phyloP scores from a whole-genome alignment of 2,329 filamentous ascomycete species.

The Diplodia scrobiculata region DNA sequence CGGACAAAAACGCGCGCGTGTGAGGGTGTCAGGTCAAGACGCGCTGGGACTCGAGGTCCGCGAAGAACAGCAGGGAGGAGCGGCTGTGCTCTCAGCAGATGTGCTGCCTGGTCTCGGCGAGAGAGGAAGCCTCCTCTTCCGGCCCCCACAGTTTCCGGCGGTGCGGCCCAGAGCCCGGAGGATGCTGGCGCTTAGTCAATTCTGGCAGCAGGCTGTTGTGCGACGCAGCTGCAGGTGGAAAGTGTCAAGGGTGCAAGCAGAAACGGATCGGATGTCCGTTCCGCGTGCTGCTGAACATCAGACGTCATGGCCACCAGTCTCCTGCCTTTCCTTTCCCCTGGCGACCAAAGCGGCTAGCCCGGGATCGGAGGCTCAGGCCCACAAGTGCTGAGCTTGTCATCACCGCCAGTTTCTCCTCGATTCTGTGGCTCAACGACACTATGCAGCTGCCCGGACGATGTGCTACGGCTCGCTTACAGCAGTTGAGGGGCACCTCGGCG shows the following conservation, averaged over 20 bases:
- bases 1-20: neutral
- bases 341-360: conserved; percentile 15
- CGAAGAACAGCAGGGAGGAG: neutral
- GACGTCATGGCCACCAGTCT: conserved; percentile 3
- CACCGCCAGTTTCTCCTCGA: neutral
- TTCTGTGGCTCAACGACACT: neutral
- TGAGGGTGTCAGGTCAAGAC: neutral
- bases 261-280: neutral
- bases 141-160: conserved; percentile 7
- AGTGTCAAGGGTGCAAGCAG: neutral
- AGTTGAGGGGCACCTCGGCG: neutral
- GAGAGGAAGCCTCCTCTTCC: neutral
- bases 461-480: neutral
- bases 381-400: neutral
- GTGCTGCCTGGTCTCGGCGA: conserved; percentile 6
- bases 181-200: conserved; percentile 15
- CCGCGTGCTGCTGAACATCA: no score
- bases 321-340: conserved; percentile 13
- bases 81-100: neutral
- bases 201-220: neutral
- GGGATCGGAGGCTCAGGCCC: conserved; percentile 18
- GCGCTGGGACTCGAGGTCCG: neutral
- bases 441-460: neutral
- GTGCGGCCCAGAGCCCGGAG: neutral
- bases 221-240: neutral